These are phyloP conservation scores for Ascochyta koolunga DNA, from an alignment of 2,329 filamentous ascomycete genomes.

Conservation along the genomic window DNA sequence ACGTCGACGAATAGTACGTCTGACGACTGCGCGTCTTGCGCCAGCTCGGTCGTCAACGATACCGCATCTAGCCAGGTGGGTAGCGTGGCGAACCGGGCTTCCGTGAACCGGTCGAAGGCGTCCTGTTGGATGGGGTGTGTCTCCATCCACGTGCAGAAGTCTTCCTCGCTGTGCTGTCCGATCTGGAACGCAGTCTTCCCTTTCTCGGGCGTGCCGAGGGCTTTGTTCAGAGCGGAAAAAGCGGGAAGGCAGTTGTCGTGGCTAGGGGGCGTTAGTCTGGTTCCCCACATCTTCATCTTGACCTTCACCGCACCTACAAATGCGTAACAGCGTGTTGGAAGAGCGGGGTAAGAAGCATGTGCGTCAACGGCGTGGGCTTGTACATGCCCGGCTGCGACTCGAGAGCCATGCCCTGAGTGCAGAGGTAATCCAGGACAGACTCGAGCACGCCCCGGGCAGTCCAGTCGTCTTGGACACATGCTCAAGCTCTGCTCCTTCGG, in stretches of 20 bases:
- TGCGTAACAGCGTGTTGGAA: conserved; percentile 13
- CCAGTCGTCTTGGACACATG: not conserved
- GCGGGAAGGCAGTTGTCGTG: conserved; percentile 10
- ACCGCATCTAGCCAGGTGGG: conserved; percentile 3
- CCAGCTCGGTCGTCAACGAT: conserved; percentile 5
- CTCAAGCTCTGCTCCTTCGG: not conserved
- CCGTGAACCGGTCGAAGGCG: conserved; percentile 8
- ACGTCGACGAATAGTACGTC: conserved; percentile 9
- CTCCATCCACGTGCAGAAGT: conserved; percentile 13
- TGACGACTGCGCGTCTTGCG: not conserved
- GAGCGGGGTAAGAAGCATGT: conserved; percentile 7
- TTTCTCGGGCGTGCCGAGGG: not conserved
- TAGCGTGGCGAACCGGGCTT: not conserved
- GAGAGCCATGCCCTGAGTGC: conserved; percentile 1
- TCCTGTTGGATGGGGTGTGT: conserved; percentile 9
- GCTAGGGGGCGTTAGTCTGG: not conserved
- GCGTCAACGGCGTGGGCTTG: conserved; percentile 5
- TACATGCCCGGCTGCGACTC: not conserved
- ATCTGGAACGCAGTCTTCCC: conserved; percentile 1
- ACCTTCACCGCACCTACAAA: conserved; percentile 10
- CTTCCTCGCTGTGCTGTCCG: conserved; percentile 1
- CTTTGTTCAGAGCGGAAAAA: not conserved
- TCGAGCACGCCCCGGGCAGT: not conserved
- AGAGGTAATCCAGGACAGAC: conserved; percentile 4
- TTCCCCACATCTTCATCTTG: not conserved